These are phyloP conservation scores for Thielaviopsis punctulata DNA, from an alignment of 2,329 filamentous ascomycete species.

Conservation along the genomic window DNA sequence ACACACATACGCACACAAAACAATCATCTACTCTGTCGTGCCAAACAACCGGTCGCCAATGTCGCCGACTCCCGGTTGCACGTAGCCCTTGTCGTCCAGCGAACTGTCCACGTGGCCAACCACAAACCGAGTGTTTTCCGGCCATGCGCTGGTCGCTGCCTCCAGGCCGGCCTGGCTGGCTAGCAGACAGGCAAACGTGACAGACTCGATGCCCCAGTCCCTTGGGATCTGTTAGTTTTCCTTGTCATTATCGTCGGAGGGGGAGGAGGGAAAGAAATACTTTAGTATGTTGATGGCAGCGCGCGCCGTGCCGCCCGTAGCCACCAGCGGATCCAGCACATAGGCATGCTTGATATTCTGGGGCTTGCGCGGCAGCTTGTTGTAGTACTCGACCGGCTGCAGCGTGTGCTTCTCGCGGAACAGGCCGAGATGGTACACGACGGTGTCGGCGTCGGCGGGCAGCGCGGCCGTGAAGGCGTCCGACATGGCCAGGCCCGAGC, in stretches of 20 bases:
- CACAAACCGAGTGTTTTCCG: slow-evolving; percentile 62
- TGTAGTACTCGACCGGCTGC: slow-evolving; percentile 91
- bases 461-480: slow-evolving; percentile 48
- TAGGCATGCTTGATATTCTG: slow-evolving; percentile 44
- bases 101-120: slow-evolving; percentile 61
- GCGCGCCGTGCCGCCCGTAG: slow-evolving; percentile 75
- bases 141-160: slow-evolving; percentile 61
- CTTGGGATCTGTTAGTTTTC: slow-evolving; percentile 3
- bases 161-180: slow-evolving; percentile 54
- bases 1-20: too few species aligned
- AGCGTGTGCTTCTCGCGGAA: slow-evolving; percentile 81
- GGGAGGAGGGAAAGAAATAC: too few species aligned
- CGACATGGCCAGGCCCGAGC: slow-evolving; percentile 23
- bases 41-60: slow-evolving; percentile 72
- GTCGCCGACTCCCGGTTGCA: slow-evolving; percentile 78
- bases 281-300: slow-evolving; percentile 75
- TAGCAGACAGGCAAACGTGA: slow-evolving; percentile 61
- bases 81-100: slow-evolving; percentile 69
- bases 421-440: slow-evolving; percentile 84
- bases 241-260: too few species aligned
- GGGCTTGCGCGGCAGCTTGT: slow-evolving; percentile 70
- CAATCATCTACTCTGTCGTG: slow-evolving; percentile 8
- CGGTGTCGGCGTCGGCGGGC: slow-evolving; percentile 62
- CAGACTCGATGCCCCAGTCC: slow-evolving; percentile 78
- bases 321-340: slow-evolving; percentile 81